A percentile compares a stretch with the other conserved stretches of the same genome.
Evolutionary conservation across 108 stramenopile species (phyloP).

Genomic region (Stephanodiscus minutulus): DNA sequence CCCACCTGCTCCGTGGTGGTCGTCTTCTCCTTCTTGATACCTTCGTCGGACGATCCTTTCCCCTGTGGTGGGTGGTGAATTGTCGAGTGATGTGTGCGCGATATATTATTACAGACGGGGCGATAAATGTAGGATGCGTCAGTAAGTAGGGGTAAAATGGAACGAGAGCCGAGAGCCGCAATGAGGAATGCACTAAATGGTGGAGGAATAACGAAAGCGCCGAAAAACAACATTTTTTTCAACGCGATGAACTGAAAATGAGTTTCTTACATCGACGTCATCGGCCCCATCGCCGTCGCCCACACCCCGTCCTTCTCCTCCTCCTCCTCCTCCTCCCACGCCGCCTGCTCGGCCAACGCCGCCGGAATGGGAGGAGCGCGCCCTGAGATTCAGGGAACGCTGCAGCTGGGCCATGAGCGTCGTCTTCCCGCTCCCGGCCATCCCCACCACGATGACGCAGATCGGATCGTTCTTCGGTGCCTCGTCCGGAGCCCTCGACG

Average conservation of each 20-base stretch:
- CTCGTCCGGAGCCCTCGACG: slow-evolving; percentile 9
- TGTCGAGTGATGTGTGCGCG: neutral
- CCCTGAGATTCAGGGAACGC: slow-evolving; percentile 51
- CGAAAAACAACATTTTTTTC: too few species aligned
- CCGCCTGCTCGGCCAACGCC: too few species aligned
- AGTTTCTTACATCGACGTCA: slow-evolving; percentile 9
- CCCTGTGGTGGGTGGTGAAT: neutral
- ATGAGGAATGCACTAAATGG: neutral
- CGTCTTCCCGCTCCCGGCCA: slow-evolving; percentile 94
- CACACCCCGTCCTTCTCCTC: too few species aligned
- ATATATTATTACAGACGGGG: too few species aligned
- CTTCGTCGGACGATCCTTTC: slow-evolving; percentile 3
- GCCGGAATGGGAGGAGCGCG: neutral
- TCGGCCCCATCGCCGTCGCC: slow-evolving; percentile 19
- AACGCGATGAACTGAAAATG: too few species aligned
- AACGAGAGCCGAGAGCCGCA: too few species aligned
- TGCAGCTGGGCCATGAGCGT: slow-evolving; percentile 81
- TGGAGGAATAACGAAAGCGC: too few species aligned
- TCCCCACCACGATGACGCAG: slow-evolving; percentile 87
- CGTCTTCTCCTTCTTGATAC: slow-evolving; percentile 90
- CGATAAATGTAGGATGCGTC: neutral
- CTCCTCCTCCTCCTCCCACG: too few species aligned
- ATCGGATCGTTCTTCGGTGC: slow-evolving; percentile 56
- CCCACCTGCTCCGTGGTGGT: slow-evolving; percentile 40
- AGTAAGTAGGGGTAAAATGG: too few species aligned